Evolutionary conservation across 345 rosid species (phyloP), one percentile per base, ranked within the genome.

Genomic region (Corymbia maculata): DNA sequence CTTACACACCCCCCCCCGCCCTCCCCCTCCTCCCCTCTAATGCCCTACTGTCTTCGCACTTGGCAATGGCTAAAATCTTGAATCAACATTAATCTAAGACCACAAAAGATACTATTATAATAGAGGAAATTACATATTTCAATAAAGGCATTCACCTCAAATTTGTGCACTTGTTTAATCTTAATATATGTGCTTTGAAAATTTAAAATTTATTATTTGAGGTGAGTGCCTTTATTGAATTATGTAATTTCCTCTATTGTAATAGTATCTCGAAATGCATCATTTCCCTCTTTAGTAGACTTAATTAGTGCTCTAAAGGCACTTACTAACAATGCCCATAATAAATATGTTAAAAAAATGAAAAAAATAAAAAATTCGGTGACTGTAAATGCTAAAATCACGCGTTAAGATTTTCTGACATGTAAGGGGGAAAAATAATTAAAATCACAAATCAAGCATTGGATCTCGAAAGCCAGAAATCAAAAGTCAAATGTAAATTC

Each of bases 351-450:
- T 4, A 4, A 30, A 30, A 30, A 55, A 16, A 15, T 32, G 24
- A 68, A 68, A 16, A 68, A 0, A 68, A 2, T 32, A 16, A 68
- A 0, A 68, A 2, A 1, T 64, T n/a, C 7, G 1, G 75, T 64
- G 75, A 64, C 9, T n/a, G 13, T 64, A 64, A 64, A 13, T 28
- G 28, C 75, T 64, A 64, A 5, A 64, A 64, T 64, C 70, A 64
- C 5, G 70, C 17, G 30, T 64, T 64, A 64, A 64, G 16, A 12
- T 64, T 64, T 68, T 30, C 45, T n/a, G 42, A 8, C 16, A 68
- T 16, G 45, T 8, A 16, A 32, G 32, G 79, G 22, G 79, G 45
- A 8, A 68, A 68, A 7, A 30, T 32, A 32, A 32, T 68, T 68
- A 68, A 32, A 70, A 70, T 70, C 2, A 16, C 80, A 32, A 45